phyloP scores from a whole-genome alignment of 2,329 filamentous ascomycete genomes.

The Ceratocystis lukuohia region DNA sequence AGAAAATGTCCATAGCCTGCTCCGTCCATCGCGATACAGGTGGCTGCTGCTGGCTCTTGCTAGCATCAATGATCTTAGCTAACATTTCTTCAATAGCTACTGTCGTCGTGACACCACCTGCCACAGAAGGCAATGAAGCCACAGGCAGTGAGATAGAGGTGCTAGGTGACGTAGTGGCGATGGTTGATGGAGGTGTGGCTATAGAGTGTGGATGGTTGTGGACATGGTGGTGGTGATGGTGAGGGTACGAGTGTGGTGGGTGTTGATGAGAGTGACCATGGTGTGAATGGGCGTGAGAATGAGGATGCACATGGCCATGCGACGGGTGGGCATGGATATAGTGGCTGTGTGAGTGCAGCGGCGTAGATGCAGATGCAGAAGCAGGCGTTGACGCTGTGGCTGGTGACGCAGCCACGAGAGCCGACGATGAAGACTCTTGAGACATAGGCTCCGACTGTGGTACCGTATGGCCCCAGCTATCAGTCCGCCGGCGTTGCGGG shows the following conservation, averaged over 20 bases:
- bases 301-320: neutral
- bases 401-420: neutral
- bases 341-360: neutral
- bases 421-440: neutral
- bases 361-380: too few species aligned
- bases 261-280: neutral
- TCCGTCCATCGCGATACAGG: slow-evolving; percentile 39
- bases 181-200: slow-evolving; percentile 12
- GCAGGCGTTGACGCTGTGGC: neutral
- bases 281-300: neutral
- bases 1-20: slow-evolving; percentile 45
- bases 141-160: slow-evolving; percentile 8
- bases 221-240: neutral
- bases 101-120: neutral
- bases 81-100: slow-evolving; percentile 25
- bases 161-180: slow-evolving; percentile 10
- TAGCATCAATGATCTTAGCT: slow-evolving; percentile 29
- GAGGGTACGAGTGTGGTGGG: neutral
- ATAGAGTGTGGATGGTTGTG: neutral
- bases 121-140: neutral
- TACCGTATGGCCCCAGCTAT: slow-evolving; percentile 7
- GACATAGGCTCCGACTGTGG: neutral
- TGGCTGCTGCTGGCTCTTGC: slow-evolving; percentile 26
- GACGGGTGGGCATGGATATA: neutral
- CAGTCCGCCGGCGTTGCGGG: slow-evolving; percentile 12